These are phyloP conservation scores for Brassica juncea DNA, from an alignment of 345 rosid genomes.

Conservation along the genomic window DNA sequence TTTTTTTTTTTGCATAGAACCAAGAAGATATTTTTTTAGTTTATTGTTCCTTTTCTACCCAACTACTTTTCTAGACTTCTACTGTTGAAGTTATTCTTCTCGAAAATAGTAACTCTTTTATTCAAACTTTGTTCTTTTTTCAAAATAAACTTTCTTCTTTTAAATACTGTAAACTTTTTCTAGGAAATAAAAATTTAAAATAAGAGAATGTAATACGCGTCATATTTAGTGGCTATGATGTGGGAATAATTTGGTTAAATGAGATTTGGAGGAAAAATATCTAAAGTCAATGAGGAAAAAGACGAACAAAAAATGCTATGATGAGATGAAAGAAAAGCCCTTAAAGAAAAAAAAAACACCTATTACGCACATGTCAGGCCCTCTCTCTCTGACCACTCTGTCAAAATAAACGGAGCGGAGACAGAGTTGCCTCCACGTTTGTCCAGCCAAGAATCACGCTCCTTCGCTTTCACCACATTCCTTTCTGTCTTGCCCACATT, in stretches of 20 bases:
- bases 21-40: too few relatives aligned
- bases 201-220: not conserved
- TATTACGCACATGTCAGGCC: constrained; percentile 28
- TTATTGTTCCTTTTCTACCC: too few relatives aligned
- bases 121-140: not conserved
- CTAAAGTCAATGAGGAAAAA: constrained; percentile 36
- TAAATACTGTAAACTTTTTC: not conserved
- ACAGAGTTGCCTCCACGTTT: constrained; percentile 85
- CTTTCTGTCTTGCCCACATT: constrained; percentile 17
- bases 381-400: constrained; percentile 18
- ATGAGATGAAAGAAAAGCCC: constrained; percentile 10
- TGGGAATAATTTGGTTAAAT: constrained; percentile 21
- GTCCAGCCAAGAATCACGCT: constrained; percentile 53
- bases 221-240: not conserved
- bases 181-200: not conserved
- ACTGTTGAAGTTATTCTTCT: too few relatives aligned
- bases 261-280: not conserved
- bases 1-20: too few relatives aligned
- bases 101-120: not conserved
- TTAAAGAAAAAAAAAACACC: not conserved
- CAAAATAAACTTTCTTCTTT: not conserved
- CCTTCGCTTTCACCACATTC: constrained; percentile 25
- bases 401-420: constrained; percentile 29
- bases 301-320: constrained; percentile 11
- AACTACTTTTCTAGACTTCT: too few relatives aligned